Evolutionary conservation across 805 yeast species (phyloP), one percentile per base, ranked within the genome.

Genomic region (Naumovozyma dairenensis): DNA sequence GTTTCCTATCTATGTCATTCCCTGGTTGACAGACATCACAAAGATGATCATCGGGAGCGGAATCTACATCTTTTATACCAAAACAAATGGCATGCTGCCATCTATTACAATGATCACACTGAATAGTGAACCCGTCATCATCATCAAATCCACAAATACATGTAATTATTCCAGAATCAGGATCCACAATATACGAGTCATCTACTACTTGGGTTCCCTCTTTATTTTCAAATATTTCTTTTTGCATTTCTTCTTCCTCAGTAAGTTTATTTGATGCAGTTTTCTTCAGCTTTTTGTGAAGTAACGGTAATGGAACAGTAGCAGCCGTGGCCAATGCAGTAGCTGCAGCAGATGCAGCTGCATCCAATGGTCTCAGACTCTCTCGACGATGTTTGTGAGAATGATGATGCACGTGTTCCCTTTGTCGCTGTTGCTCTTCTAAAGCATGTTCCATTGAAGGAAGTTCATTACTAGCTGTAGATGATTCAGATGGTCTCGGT

Each of bases 71-170:
- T 29, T 66, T 66, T 37, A 82, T 83, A 6, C 80, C 80, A 72
- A 85, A 83, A 58, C 97, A 87, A n/a, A 73, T 66, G 18, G 92
- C 86, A 60, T 87, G 97, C 54, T 87, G 96, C 96, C 96, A 87
- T 41, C 94, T 73, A 56, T 72, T 78, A 57, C 97, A 87, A 21
- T 74, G 69, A 54, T 86, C 96, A 62, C 98, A 92, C 60, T 92
- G 97, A 41, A 92, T 82, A 16, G 94, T 87, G 50, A 84, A 80
- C 0, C 96, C 96, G 46, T 89, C 92, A 59, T 85, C 96, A 39
- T 84, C 93, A 37, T 76, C 82, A 45, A 67, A 77, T 1, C 77
- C 85, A 65, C 97, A 89, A 6, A 87, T 74, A 60, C 97, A 89
- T 2, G 94, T 84, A 35, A 89, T 87, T 0, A 75, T 59, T 0